These are phyloP conservation scores for Auricularia heimuer DNA, from an alignment of 768 basidiomycete species.

Conservation along the genomic window DNA sequence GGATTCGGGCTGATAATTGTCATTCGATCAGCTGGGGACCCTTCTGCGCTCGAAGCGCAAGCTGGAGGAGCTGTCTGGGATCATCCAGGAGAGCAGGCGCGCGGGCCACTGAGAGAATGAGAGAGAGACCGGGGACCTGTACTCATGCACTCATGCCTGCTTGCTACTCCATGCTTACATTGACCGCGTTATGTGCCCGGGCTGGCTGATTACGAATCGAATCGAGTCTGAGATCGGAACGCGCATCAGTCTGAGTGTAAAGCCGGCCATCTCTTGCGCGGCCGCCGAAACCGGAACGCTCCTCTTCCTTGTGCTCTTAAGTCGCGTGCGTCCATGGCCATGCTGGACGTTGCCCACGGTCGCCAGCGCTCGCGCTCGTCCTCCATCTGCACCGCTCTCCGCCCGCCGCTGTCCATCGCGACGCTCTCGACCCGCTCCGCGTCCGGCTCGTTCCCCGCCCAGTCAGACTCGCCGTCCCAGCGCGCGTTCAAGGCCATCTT, in stretches of 20 bases:
- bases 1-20: background rate
- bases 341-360: slow-evolving; percentile 28
- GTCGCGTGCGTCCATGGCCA: slow-evolving; percentile 13
- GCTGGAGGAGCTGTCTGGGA: slow-evolving; percentile 84
- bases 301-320: too few relatives aligned
- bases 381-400: slow-evolving; percentile 39
- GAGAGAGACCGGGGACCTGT: too few relatives aligned
- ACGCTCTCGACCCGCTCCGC: slow-evolving; percentile 39
- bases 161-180: background rate
- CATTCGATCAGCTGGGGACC: slow-evolving; percentile 70
- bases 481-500: slow-evolving; percentile 11
- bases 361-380: slow-evolving; percentile 45
- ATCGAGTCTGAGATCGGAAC: too few relatives aligned
- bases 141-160: background rate
- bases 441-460: slow-evolving; percentile 19
- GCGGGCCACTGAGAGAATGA: slow-evolving; percentile 33
- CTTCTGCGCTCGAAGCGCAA: slow-evolving; percentile 97
- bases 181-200: background rate
- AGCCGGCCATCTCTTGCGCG: too few relatives aligned
- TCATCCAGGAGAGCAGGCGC: slow-evolving; percentile 92
- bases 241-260: too few relatives aligned
- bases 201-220: background rate
- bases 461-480: slow-evolving; percentile 7
- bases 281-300: too few relatives aligned
- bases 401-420: slow-evolving; percentile 39